Percentiles rank a stretch among this genome's conserved stretches.
Evolutionary conservation across 805 yeast genomes (phyloP).

Genomic region (Candida pini): DNA sequence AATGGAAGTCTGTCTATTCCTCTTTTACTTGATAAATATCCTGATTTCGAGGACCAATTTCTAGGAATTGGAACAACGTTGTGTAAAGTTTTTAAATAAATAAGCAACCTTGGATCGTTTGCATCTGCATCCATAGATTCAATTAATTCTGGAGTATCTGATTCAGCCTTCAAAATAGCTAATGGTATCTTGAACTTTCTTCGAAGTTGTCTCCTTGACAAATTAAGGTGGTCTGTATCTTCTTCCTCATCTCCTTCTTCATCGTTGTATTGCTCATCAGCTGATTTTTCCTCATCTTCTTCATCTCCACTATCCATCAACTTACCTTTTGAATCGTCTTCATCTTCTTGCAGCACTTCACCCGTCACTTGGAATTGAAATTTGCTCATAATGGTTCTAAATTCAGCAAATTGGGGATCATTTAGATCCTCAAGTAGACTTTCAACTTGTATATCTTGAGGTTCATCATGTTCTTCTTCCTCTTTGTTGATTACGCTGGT

Average conservation of each 20-base stretch:
- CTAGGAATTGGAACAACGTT: slow-evolving; percentile 73
- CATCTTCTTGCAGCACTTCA: neutral
- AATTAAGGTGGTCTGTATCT: slow-evolving; percentile 16
- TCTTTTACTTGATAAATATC: slow-evolving; percentile 60
- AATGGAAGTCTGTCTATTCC: slow-evolving; percentile 68
- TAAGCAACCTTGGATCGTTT: slow-evolving; percentile 62
- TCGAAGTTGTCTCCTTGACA: slow-evolving; percentile 48
- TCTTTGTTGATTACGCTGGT: slow-evolving; percentile 3
- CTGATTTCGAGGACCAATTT: slow-evolving; percentile 81
- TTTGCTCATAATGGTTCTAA: slow-evolving; percentile 15
- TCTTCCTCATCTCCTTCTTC: slow-evolving; percentile 17
- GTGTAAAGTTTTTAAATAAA: slow-evolving; percentile 56
- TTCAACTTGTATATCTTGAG: slow-evolving; percentile 1
- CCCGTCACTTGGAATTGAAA: slow-evolving; percentile 10
- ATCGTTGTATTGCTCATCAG: slow-evolving; percentile 6
- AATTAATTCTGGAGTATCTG: slow-evolving; percentile 62
- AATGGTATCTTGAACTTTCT: slow-evolving; percentile 55
- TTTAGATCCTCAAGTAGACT: slow-evolving; percentile 2
- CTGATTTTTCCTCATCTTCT: slow-evolving; percentile 17
- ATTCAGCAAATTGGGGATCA: slow-evolving; percentile 12
- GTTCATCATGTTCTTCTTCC: slow-evolving; percentile 4
- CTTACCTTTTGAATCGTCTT: slow-evolving; percentile 10
- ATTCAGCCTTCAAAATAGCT: slow-evolving; percentile 57
- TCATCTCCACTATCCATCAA: slow-evolving; percentile 18
- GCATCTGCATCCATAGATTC: slow-evolving; percentile 90